Percentiles rank a stretch among this genome's conserved stretches.
Conservation (phyloP, 2,329 filamentous ascomycete species). For the Ceratocystis eucalypticola region DNA sequence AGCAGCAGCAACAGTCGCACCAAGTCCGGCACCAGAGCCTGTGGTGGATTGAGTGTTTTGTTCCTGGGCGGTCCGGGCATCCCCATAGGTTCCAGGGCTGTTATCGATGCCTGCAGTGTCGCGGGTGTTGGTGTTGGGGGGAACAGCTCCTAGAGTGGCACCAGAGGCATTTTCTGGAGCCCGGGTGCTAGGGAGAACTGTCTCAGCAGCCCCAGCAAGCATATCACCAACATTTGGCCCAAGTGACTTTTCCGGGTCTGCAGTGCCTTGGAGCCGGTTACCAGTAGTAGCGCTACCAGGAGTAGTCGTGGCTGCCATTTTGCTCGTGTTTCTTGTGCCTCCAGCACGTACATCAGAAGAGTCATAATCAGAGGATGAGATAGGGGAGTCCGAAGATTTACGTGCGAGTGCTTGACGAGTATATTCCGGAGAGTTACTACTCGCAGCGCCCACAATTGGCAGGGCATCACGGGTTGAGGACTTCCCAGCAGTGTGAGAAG, state of each 20-base stretch:
- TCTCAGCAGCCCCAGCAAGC: conserved; percentile 11
- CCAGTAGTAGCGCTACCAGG: neutral
- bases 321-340: neutral
- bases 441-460: neutral
- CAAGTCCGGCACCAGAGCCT: conserved; percentile 13
- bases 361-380: conserved; percentile 11
- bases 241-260: neutral
- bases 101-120: neutral
- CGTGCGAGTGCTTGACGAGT: neutral
- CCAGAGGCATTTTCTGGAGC: neutral
- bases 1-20: conserved; percentile 13
- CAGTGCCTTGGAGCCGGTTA: neutral
- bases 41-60: neutral
- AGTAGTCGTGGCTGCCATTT: neutral
- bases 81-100: neutral
- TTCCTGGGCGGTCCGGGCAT: neutral
- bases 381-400: neutral
- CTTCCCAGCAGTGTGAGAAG: neutral
- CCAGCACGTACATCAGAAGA: conserved; percentile 1
- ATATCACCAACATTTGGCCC: conserved; percentile 13
- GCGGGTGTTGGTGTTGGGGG: neutral
- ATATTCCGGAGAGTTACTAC: neutral
- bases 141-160: neutral
- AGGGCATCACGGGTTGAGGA: neutral
- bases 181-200: neutral